These are phyloP conservation scores for Colletotrichum higginsianum DNA, from an alignment of 2,329 filamentous ascomycete species.

Conservation along the genomic window DNA sequence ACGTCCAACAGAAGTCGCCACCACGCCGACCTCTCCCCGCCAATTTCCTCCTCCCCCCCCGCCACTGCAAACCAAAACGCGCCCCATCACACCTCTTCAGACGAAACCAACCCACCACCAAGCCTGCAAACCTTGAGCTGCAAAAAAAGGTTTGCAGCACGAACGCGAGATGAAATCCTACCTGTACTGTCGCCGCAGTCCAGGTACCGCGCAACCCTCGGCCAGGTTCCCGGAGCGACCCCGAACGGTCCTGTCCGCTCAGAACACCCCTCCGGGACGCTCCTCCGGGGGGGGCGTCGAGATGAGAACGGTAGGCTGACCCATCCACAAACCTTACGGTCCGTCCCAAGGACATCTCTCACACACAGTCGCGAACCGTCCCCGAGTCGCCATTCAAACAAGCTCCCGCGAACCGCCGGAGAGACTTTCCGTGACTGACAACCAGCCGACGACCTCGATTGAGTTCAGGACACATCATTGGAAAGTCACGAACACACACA, in stretches of 20 bases:
- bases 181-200: neutral
- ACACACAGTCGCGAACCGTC: no score
- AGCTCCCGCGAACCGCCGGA: neutral
- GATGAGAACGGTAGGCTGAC: no score
- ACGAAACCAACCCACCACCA: conserved; percentile 24
- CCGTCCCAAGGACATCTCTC: no score
- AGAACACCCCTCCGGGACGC: neutral
- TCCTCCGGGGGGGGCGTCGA: no score
- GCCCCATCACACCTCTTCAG: conserved; percentile 14
- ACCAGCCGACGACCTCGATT: neutral
- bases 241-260: no score
- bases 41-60: neutral
- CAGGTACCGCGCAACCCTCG: neutral
- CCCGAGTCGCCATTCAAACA: no score
- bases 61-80: neutral
- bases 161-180: conserved; percentile 25
- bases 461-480: conserved; percentile 11
- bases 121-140: conserved; percentile 23
- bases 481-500: neutral
- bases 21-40: neutral
- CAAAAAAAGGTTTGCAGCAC: neutral
- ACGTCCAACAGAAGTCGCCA: neutral
- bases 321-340: no score
- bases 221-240: neutral
- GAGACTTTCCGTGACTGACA: neutral